Evolutionary conservation across 1,139 yeast genomes (phyloP), one percentile per base, ranked within the genome.

Genomic region (Lodderomyces metapsilosis): DNA sequence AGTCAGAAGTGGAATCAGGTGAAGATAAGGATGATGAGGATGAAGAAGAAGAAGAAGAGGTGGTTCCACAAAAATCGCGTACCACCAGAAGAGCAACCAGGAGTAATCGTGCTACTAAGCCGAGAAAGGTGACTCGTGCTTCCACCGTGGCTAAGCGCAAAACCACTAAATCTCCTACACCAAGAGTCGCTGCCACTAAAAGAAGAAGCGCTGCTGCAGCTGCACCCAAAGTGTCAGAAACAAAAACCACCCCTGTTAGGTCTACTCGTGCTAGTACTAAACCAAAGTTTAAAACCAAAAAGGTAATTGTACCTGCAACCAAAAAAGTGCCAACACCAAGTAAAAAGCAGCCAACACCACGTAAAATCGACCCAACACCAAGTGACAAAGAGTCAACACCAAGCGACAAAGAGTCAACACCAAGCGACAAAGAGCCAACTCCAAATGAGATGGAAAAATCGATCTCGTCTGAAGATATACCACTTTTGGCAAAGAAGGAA

Each of bases 401-500:
- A 15, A 25, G 15, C 15, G 6, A 25, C 3, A 25, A 25, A 6
- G n/a, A 25, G 16, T 4, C 18, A 7, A 13, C 18, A 15, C 4
- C 11, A 11, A 15, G n/a, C 4, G n/a, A 15, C 11, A 15, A 13
- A n/a, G n/a, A 16, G n/a, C 5, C 18, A 13, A 18, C 11, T 28
- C 4, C 18, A 16, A 16, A 28, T 4, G 12, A n/a, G n/a, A 5
- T 8, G 10, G 25, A 23, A n/a, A 25, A 9, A 25, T 6, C 8
- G 16, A 9, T 4, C 30, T n/a, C 30, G 4, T 15, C n/a, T 12
- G 30, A 25, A 16, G 12, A 15, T 15, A 28, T 28, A 31, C 39
- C 43, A 25, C 32, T 43, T 17, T 21, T 34, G 10, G 38, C 30
- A n/a, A 46, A 40, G 37, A 45, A 44, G 37, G 50, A 47, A 39